Percentiles rank a stretch among this genome's conserved stretches.
Evolutionary conservation across 169 alveolate genomes (phyloP).

Genomic region (Plasmodium falciparum): DNA sequence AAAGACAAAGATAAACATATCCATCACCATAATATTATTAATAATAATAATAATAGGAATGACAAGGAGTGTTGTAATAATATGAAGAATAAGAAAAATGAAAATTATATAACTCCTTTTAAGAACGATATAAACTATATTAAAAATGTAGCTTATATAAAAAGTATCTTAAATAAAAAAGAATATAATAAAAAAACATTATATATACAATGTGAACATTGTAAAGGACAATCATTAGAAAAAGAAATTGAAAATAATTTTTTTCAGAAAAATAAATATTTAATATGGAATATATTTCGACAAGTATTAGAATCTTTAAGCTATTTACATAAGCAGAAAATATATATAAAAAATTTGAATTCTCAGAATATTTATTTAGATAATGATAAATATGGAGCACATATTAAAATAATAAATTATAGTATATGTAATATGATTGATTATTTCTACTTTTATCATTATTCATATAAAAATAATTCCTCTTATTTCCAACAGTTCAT

Average conservation of each 20-base stretch:
- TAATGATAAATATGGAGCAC: constrained; percentile 54
- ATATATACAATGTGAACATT: constrained; percentile 63
- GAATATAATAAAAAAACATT: constrained; percentile 26
- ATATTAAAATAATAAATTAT: constrained; percentile 55
- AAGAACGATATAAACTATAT: not conserved
- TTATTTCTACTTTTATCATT: constrained; percentile 49
- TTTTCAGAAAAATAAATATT: constrained; percentile 63
- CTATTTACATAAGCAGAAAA: constrained; percentile 49
- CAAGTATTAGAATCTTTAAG: constrained; percentile 58
- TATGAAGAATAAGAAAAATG: not conserved
- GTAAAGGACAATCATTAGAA: constrained; percentile 62
- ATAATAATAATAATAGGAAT: too few species aligned
- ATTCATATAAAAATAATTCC: constrained; percentile 15
- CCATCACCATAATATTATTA: too few species aligned
- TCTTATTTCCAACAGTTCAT: constrained; percentile 11
- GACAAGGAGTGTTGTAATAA: too few species aligned
- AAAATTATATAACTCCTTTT: not conserved
- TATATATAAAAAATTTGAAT: constrained; percentile 52
- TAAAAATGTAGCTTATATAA: constrained; percentile 15
- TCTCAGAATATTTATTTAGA: constrained; percentile 45
- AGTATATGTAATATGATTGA: constrained; percentile 50
- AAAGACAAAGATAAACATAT: too few species aligned
- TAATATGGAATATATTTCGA: constrained; percentile 55
- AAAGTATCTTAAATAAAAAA: constrained; percentile 18
- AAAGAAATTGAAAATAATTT: constrained; percentile 45